Percentiles rank a stretch among this genome's conserved stretches.
phyloP scores from a whole-genome alignment of 2,329 filamentous ascomycete genomes.

The Balansia obtecta region DNA sequence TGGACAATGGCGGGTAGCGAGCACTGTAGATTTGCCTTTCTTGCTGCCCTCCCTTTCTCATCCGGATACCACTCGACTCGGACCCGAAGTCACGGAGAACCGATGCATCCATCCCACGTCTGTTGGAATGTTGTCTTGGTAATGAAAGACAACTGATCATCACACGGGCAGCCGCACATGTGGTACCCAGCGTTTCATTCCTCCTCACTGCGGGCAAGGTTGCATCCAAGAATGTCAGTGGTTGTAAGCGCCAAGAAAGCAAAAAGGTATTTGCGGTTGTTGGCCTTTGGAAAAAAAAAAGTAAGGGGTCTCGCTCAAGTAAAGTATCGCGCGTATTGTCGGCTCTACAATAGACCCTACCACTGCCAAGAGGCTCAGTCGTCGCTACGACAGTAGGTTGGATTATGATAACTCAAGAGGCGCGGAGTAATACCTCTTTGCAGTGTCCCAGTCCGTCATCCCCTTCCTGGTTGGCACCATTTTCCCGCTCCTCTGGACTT shows the following conservation, averaged over 20 bases:
- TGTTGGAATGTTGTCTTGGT: background rate
- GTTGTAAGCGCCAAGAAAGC: background rate
- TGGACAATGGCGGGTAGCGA: background rate
- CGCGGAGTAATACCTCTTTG: no score
- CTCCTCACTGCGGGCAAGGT: background rate
- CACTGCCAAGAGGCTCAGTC: no score
- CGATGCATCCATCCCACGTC: background rate
- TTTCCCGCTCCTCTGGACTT: no score
- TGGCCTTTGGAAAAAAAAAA: background rate
- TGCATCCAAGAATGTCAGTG: background rate
- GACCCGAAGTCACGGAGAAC: slow-evolving; percentile 4
- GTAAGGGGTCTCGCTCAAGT: background rate
- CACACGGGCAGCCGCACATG: background rate
- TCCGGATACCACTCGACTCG: slow-evolving; percentile 5
- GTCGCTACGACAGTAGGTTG: no score
- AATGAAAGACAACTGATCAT: background rate
- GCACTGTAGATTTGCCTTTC: background rate
- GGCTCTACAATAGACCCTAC: no score
- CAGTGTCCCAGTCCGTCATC: no score
- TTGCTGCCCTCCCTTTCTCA: background rate
- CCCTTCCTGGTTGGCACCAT: no score
- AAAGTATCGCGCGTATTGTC: no score
- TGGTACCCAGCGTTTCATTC: background rate
- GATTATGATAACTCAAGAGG: no score
- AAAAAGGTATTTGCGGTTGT: background rate